These are phyloP conservation scores for Euphrasia confusa DNA, from an alignment of 257 asterid species.

Conservation along the genomic window DNA sequence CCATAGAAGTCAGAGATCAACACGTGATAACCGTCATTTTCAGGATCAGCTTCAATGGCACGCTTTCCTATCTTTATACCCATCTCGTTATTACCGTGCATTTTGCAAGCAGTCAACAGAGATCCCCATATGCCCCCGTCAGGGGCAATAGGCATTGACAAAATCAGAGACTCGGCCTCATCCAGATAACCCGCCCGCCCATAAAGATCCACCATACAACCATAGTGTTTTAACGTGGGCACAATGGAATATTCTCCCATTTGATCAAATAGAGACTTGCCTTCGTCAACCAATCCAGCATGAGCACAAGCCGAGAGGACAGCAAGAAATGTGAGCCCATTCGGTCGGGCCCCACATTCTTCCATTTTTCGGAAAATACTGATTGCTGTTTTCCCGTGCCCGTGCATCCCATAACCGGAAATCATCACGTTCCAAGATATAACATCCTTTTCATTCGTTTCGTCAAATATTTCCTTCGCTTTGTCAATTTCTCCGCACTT, in stretches of 20 bases:
- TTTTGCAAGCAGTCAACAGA: conserved; percentile 63
- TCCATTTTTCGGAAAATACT: conserved; percentile 55
- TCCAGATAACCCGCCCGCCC: conserved; percentile 55
- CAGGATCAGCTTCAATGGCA: conserved; percentile 69
- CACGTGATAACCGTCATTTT: conserved; percentile 73
- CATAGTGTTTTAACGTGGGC: conserved; percentile 66
- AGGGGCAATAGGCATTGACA: conserved; percentile 61
- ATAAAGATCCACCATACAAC: conserved; percentile 75
- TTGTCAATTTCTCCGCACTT: conserved; percentile 60
- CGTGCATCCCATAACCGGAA: conserved; percentile 67
- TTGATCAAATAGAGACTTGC: conserved; percentile 38
- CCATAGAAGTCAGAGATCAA: conserved; percentile 59
- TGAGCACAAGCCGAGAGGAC: conserved; percentile 73
- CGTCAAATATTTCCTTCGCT: conserved; percentile 58
- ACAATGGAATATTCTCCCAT: conserved; percentile 45
- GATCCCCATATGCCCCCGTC: conserved; percentile 80
- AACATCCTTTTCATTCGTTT: conserved; percentile 44
- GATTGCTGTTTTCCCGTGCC: conserved; percentile 54
- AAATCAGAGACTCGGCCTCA: conserved; percentile 62
- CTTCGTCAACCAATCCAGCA: conserved; percentile 70
- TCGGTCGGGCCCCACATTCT: conserved; percentile 39
- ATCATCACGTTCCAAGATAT: conserved; percentile 79
- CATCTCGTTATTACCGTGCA: conserved; percentile 48
- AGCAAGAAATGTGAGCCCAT: conserved; percentile 63
- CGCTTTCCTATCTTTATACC: conserved; percentile 72